phyloP scores from a whole-genome alignment of 768 basidiomycete genomes.

The Kwoniella sp. region DNA sequence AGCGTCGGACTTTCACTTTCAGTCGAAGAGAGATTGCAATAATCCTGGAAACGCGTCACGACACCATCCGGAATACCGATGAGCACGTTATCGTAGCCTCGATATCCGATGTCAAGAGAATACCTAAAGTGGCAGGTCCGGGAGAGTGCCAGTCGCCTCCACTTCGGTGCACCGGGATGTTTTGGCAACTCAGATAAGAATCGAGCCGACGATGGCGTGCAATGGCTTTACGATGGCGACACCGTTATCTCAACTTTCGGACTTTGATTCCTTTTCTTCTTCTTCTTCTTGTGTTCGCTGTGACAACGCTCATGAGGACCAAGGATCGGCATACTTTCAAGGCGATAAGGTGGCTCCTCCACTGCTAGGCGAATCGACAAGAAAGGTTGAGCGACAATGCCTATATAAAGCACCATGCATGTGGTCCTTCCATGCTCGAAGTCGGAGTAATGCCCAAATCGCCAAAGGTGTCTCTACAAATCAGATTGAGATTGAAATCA shows the following conservation, averaged over 20 bases:
- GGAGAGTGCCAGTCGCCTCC: neutral
- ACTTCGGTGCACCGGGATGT: neutral
- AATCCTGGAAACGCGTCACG: neutral
- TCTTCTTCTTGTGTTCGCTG: neutral
- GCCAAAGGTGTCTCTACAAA: too few species aligned
- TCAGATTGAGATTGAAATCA: too few species aligned
- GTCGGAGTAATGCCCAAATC: too few species aligned
- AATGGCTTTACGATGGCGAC: neutral
- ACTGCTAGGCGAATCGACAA: neutral
- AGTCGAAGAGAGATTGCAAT: neutral
- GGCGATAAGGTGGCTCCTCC: neutral
- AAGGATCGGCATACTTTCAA: too few species aligned
- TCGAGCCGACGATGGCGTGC: neutral
- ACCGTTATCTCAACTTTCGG: constrained; percentile 1
- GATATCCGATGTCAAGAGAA: neutral
- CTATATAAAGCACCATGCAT: neutral
- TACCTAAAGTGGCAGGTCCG: neutral
- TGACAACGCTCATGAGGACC: neutral
- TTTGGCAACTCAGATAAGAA: constrained; percentile 2
- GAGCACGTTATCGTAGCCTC: neutral
- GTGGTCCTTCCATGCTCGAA: too few species aligned
- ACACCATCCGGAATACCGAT: constrained; percentile 5
- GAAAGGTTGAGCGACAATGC: neutral
- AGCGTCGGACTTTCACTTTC: too few species aligned
- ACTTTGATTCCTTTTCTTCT: neutral